These are phyloP conservation scores for Termitomyces sp. DNA, from an alignment of 768 basidiomycete genomes.

Conservation along the genomic window DNA sequence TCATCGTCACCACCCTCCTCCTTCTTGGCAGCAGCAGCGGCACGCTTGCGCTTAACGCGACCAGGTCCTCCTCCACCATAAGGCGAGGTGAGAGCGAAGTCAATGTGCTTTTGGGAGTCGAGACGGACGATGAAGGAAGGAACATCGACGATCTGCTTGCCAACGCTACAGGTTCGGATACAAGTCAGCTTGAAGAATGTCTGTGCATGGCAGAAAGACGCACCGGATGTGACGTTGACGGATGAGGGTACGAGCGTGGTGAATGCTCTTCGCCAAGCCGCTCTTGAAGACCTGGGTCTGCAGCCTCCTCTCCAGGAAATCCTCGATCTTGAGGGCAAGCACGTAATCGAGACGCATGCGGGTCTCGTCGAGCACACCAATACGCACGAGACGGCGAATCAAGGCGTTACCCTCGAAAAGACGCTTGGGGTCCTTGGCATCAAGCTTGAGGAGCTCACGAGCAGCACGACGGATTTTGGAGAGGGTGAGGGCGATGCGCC, in stretches of 20 bases:
- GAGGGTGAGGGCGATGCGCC: conserved; percentile 96
- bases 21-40: conserved; percentile 87
- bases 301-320: conserved; percentile 98
- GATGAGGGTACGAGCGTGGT: conserved; percentile 98
- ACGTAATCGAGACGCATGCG: conserved; percentile 99
- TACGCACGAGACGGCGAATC: conserved; percentile 94
- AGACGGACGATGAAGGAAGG: conserved; percentile 99
- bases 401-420: conserved; percentile 99
- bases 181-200: not conserved
- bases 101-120: conserved; percentile 99
- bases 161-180: conserved; percentile 57
- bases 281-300: conserved; percentile 99
- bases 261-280: conserved; percentile 96
- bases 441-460: conserved; percentile 99
- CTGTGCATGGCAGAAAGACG: conserved; percentile 23
- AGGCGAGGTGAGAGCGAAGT: conserved; percentile 96
- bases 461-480: conserved; percentile 99
- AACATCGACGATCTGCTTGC: conserved; percentile 98
- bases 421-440: conserved; percentile 99
- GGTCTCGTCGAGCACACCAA: conserved; percentile 98
- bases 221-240: conserved; percentile 98
- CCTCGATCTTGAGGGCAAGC: conserved; percentile 97
- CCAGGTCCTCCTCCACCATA: conserved; percentile 94
- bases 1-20: conserved; percentile 88
- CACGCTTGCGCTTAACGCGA: conserved; percentile 99